phyloP scores from a whole-genome alignment of 768 basidiomycete genomes.

The Kwoniella bestiolae region DNA sequence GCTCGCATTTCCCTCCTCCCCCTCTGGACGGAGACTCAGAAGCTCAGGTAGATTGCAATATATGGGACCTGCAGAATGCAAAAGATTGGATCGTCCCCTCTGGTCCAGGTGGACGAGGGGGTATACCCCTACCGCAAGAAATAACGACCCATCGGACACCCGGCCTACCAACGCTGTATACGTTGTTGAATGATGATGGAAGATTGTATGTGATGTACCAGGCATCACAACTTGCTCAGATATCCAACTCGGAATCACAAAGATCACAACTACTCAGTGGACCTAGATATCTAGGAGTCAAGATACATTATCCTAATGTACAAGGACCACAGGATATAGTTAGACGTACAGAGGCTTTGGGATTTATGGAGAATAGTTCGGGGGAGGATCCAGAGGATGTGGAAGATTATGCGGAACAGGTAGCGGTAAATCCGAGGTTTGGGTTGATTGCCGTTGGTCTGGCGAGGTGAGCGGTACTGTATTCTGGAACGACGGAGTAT shows the following conservation, averaged over 20 bases:
- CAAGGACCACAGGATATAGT: slow-evolving; percentile 7
- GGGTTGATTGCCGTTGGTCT: slow-evolving; percentile 82
- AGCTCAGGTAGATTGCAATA: slow-evolving; percentile 46
- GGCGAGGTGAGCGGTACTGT: slow-evolving; percentile 66
- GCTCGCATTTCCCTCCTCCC: slow-evolving; percentile 43
- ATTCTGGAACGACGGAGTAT: too few relatives aligned
- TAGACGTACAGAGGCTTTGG: slow-evolving; percentile 17
- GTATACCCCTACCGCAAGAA: slow-evolving; percentile 16
- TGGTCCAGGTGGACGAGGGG: background rate
- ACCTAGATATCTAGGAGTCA: slow-evolving; percentile 23
- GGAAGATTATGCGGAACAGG: slow-evolving; percentile 33
- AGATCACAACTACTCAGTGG: slow-evolving; percentile 9
- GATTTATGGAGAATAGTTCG: slow-evolving; percentile 19
- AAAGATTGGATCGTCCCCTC: slow-evolving; percentile 32
- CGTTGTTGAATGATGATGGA: slow-evolving; percentile 37
- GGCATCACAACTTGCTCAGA: slow-evolving; percentile 22
- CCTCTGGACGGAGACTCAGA: slow-evolving; percentile 49
- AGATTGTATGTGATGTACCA: slow-evolving; percentile 41
- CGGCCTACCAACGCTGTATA: slow-evolving; percentile 40
- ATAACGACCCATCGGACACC: slow-evolving; percentile 29
- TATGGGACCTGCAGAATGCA: slow-evolving; percentile 39
- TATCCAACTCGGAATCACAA: slow-evolving; percentile 17
- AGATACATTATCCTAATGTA: slow-evolving; percentile 18
- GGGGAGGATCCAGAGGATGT: slow-evolving; percentile 37
- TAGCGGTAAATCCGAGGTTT: slow-evolving; percentile 77